Evolutionary conservation across 2,329 filamentous ascomycete genomes (phyloP), one percentile per base, ranked within the genome.

Genomic region (Ophiocordyceps camponoti-floridani): DNA sequence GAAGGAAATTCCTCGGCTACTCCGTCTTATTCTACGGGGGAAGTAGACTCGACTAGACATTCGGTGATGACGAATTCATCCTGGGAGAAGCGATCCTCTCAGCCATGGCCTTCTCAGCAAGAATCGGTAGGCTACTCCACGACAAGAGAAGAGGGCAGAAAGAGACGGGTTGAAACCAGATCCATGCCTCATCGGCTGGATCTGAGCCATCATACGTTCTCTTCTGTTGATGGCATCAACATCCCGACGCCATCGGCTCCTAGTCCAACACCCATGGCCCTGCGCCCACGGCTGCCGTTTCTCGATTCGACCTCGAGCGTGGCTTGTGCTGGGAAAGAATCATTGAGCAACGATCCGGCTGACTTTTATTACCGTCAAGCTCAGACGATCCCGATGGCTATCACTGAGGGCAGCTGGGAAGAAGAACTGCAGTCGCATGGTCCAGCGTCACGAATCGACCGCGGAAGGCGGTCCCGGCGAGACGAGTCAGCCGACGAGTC

Each of bases 201-300:
- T 1, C 6, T 38, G 28, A 12, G 23, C 3, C 3, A 23, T 23
- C 3, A 23, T 23, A 23, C 28, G 28, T 30, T 12, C 9, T 30
- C 35, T 13, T 19, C 16, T 1, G 18, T 37, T 2, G 43, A 47
- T 0, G 47, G 18, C 11, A 16, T 47, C 16, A 44, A 47, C 1
- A 43, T 62, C 3, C 53, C 54, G 0, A 62, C 59, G 0, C 61
- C 62, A 0, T 60, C 60, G 0, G 58, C 55, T 2, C 58, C 60
- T 0, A 62, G 57, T 14, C 58, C 61, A 3, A 62, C 58, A 0
- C 58, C 61, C 0, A 40, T 52, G 19, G 35, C 35, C n/a, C 35
- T 38, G n/a, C 35, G 35, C 35, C 35, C 35, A 3, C n/a, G 16
- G 18, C n/a, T 38, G 35, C 10, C 16, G 35, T 38, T 16, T 18